A percentile compares a stretch with the other conserved stretches of the same genome.
phyloP scores from a whole-genome alignment of 108 stramenopile species.

The Epithemia pelagica region DNA sequence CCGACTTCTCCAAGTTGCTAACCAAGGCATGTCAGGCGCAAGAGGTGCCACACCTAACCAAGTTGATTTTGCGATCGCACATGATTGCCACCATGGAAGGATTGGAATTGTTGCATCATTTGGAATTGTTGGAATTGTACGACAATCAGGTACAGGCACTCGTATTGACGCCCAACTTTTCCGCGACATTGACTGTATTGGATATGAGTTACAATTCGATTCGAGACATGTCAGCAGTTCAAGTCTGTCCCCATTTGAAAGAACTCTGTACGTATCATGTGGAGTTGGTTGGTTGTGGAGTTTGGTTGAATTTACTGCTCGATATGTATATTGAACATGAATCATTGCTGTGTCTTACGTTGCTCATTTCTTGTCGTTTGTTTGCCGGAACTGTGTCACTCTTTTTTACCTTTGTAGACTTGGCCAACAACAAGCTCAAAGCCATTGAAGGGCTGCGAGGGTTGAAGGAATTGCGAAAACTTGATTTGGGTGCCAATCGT shows the following conservation, averaged over 20 bases:
- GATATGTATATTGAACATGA: no score
- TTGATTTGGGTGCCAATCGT: constrained; percentile 94
- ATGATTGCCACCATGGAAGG: constrained; percentile 77
- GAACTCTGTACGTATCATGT: constrained; percentile 62
- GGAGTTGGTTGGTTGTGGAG: no score
- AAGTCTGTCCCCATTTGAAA: constrained; percentile 53
- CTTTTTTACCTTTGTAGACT: no score
- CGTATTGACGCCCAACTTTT: neutral
- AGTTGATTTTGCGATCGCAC: constrained; percentile 67
- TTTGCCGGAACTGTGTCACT: no score
- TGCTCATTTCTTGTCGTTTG: no score
- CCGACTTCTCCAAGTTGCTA: constrained; percentile 30
- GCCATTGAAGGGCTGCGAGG: constrained; percentile 70
- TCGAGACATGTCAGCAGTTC: constrained; percentile 74
- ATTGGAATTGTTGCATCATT: constrained; percentile 38
- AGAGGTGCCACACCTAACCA: constrained; percentile 22
- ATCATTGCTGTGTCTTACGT: no score
- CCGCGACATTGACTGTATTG: constrained; percentile 39
- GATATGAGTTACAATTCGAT: constrained; percentile 93
- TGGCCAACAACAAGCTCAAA: constrained; percentile 97
- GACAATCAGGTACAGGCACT: constrained; percentile 85
- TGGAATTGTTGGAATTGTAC: constrained; percentile 88
- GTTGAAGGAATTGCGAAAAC: constrained; percentile 67
- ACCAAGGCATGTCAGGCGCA: neutral
- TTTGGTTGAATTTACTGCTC: no score